Evolutionary conservation across 2,329 filamentous ascomycete species (phyloP).

Genomic region (Dendrostoma leiphaemia): DNA sequence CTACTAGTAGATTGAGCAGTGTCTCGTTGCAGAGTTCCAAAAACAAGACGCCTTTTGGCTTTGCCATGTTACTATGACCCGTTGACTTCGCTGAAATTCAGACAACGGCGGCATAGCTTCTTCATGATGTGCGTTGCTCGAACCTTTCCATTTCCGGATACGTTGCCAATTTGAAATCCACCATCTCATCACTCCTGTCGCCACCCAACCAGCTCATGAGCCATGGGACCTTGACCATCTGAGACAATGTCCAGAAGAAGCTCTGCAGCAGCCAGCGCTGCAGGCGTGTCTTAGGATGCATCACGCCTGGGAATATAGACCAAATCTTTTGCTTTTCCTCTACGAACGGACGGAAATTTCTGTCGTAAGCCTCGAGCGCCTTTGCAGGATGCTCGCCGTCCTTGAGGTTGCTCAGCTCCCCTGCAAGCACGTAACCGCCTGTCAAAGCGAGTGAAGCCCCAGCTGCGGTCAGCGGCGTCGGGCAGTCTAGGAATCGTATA

Average conservation of each 20-base stretch:
- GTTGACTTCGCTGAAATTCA: background rate
- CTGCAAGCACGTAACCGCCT: conserved; percentile 55
- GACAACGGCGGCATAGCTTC: background rate
- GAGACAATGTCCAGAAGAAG: background rate
- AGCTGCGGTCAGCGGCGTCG: conserved; percentile 46
- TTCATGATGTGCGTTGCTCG: background rate
- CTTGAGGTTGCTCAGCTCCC: conserved; percentile 38
- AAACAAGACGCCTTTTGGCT: background rate
- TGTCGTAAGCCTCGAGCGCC: conserved; percentile 42
- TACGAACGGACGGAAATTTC: conserved; percentile 41
- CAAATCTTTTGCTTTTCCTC: conserved; percentile 33
- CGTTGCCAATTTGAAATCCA: background rate
- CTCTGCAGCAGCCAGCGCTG: background rate
- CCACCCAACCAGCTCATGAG: background rate
- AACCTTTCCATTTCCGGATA: background rate
- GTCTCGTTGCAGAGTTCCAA: no score
- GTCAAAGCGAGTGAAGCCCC: conserved; percentile 48
- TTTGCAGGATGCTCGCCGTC: conserved; percentile 21
- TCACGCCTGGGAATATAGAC: background rate
- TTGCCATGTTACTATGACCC: background rate
- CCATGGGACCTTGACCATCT: background rate
- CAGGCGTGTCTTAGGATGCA: background rate
- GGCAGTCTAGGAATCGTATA: no score
- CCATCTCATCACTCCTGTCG: background rate
- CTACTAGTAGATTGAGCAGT: no score